Conservation (phyloP, 2,329 filamentous ascomycete species). For the Penicillium sp. region DNA sequence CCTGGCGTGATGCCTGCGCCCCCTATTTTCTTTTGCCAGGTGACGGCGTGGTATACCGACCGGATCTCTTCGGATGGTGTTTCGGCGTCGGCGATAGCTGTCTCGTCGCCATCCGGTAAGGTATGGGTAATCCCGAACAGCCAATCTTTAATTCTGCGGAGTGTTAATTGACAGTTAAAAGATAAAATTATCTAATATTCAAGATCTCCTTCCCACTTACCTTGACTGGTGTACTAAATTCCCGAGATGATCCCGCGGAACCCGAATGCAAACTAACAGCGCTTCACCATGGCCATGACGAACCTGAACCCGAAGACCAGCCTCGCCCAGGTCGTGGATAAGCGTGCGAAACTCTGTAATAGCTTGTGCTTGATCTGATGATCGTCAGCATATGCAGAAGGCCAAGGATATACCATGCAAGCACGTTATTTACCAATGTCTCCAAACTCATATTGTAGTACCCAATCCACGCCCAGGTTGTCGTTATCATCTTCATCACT, state of each 20-base stretch:
- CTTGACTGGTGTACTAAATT: constrained; percentile 80
- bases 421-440: constrained; percentile 56
- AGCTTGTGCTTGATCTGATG: constrained; percentile 65
- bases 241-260: constrained; percentile 73
- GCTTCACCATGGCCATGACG: constrained; percentile 73
- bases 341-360: constrained; percentile 75
- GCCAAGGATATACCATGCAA: neutral
- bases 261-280: constrained; percentile 78
- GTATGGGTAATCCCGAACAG: constrained; percentile 79
- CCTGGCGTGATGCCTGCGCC: constrained; percentile 75
- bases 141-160: constrained; percentile 80
- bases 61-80: constrained; percentile 86
- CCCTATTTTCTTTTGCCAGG: constrained; percentile 69
- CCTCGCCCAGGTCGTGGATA: constrained; percentile 69
- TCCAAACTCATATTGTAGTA: constrained; percentile 75
- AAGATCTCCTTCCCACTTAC: constrained; percentile 39
- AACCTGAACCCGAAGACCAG: constrained; percentile 86
- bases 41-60: constrained; percentile 82
- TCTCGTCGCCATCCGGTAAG: constrained; percentile 72
- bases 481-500: constrained; percentile 50
- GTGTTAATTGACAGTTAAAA: neutral
- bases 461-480: constrained; percentile 80
- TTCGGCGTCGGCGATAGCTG: constrained; percentile 71
- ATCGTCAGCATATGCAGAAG: constrained; percentile 15
- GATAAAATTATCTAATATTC: neutral